These are phyloP conservation scores for Stellera chamaejasme DNA, from an alignment of 345 rosid species.

Conservation along the genomic window DNA sequence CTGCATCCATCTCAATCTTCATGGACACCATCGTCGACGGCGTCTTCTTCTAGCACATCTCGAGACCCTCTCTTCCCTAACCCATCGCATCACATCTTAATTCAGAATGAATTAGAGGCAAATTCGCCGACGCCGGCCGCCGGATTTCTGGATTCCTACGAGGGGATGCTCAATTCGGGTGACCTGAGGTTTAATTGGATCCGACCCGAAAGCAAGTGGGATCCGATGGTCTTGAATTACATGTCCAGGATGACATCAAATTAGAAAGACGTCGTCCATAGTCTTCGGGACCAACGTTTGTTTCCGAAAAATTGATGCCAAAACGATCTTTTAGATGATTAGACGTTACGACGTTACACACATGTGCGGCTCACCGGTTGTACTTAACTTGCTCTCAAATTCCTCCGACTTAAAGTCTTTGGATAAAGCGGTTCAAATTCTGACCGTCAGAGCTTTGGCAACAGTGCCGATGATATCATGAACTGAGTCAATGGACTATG, in stretches of 20 bases:
- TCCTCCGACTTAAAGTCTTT: slow-evolving; percentile 15
- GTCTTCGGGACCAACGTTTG: slow-evolving; percentile 9
- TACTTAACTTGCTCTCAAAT: slow-evolving; percentile 43
- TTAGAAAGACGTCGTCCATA: slow-evolving; percentile 6
- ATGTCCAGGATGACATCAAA: slow-evolving; percentile 8
- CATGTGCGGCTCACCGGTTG: slow-evolving; percentile 54
- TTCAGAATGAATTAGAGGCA: too few species aligned
- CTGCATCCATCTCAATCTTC: too few species aligned
- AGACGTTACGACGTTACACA: slow-evolving; percentile 33
- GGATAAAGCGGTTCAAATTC: slow-evolving; percentile 31
- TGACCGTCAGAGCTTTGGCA: slow-evolving; percentile 50
- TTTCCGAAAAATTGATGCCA: neutral
- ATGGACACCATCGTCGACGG: too few species aligned
- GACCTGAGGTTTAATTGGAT: too few species aligned
- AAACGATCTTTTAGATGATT: neutral
- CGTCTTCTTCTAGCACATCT: too few species aligned
- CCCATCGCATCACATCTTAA: too few species aligned
- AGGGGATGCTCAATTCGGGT: too few species aligned
- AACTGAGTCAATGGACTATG: slow-evolving; percentile 37
- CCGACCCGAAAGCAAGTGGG: slow-evolving; percentile 3
- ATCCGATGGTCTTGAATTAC: slow-evolving; percentile 10
- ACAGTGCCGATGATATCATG: slow-evolving; percentile 27
- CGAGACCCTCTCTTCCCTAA: too few species aligned
- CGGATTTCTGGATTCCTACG: too few species aligned
- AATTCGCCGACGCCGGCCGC: too few species aligned